A percentile compares a stretch with the other conserved stretches of the same genome.
These are phyloP conservation scores for Seiridium cupressi DNA, from an alignment of 2,329 filamentous ascomycete species.

Conservation along the genomic window DNA sequence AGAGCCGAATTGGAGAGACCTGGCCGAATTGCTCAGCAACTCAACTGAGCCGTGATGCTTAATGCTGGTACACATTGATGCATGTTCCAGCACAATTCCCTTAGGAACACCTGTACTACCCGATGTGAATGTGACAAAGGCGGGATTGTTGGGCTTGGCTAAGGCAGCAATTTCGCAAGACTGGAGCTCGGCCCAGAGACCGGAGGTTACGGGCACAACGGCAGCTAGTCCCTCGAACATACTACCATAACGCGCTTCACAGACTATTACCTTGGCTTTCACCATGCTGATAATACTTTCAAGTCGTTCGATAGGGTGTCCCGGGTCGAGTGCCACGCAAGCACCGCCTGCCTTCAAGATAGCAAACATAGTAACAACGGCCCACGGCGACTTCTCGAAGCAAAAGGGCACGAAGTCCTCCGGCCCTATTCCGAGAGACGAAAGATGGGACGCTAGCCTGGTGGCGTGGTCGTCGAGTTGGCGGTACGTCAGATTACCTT, in stretches of 20 bases:
- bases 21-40: constrained; percentile 49
- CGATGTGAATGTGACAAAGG: constrained; percentile 63
- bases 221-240: too few relatives aligned
- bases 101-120: constrained; percentile 64
- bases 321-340: too few relatives aligned
- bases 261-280: constrained; percentile 21
- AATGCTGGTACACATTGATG: neutral
- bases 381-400: constrained; percentile 48
- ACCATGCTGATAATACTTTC: neutral
- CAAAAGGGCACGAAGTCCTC: constrained; percentile 45
- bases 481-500: constrained; percentile 40
- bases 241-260: too few relatives aligned
- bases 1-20: neutral
- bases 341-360: constrained; percentile 50
- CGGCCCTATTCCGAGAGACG: constrained; percentile 29
- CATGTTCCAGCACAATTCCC: constrained; percentile 48
- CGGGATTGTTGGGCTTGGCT: too few relatives aligned
- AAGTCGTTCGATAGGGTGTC: constrained; percentile 31
- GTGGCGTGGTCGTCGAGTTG: constrained; percentile 42
- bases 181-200: neutral
- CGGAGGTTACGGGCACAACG: neutral
- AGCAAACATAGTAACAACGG: constrained; percentile 40
- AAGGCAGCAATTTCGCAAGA: constrained; percentile 34
- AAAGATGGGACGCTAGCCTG: constrained; percentile 37
- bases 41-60: neutral